A percentile compares a stretch with the other conserved stretches of the same genome.
Evolutionary conservation across 257 asterid species (phyloP).

Genomic region (Gynochthodes officinalis): DNA sequence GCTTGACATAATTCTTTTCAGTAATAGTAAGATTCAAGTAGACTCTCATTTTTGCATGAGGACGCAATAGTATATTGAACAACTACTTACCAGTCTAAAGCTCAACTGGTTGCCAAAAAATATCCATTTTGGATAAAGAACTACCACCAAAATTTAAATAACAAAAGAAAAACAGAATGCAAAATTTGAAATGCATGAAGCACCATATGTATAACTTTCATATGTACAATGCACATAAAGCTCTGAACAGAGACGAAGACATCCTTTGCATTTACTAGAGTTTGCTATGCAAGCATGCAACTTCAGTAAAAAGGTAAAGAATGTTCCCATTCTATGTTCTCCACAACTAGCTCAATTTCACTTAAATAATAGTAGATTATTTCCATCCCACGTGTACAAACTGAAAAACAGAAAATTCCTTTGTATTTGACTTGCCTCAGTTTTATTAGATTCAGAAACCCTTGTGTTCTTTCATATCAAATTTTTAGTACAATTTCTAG

Average conservation of each 20-base stretch:
- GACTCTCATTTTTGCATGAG: constrained; percentile 73
- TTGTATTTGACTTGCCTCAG: neutral
- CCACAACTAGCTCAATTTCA: neutral
- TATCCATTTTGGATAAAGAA: neutral
- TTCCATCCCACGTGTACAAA: neutral
- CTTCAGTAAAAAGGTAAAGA: neutral
- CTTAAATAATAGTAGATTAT: neutral
- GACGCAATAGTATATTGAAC: constrained; percentile 70
- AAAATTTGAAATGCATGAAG: neutral
- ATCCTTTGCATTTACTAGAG: neutral
- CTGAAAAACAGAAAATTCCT: neutral
- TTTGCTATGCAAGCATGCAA: neutral
- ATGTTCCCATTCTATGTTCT: neutral
- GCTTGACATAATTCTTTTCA: constrained; percentile 59
- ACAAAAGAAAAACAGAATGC: neutral
- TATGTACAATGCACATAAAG: neutral
- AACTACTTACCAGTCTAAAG: constrained; percentile 98
- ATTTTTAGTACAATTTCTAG: neutral
- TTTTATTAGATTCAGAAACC: neutral
- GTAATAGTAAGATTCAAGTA: constrained; percentile 74
- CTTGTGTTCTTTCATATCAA: neutral
- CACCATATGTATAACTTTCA: neutral
- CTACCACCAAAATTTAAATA: neutral
- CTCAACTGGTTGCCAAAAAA: constrained; percentile 69
- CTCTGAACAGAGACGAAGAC: neutral